Percentiles rank a stretch among this genome's conserved stretches.
phyloP scores from a whole-genome alignment of 192 early-diverging fungal genomes.

The Coemansia sp. region DNA sequence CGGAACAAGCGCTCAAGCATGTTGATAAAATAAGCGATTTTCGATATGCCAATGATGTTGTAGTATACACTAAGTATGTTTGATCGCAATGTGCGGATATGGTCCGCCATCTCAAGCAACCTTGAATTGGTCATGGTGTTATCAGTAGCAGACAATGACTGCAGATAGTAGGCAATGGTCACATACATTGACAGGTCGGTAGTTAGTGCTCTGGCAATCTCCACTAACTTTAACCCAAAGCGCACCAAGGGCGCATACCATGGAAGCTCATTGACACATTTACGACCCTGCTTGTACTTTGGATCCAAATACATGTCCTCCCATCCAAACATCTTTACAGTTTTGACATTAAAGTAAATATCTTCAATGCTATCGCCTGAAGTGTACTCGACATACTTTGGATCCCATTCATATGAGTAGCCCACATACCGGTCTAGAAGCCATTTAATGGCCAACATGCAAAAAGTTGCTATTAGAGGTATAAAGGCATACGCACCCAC shows the following conservation, averaged over 20 bases:
- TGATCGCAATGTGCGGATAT: background rate
- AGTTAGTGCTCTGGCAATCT: background rate
- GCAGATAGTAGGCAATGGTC: background rate
- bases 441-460: background rate
- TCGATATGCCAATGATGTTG: background rate
- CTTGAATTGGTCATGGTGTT: background rate
- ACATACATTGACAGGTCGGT: background rate
- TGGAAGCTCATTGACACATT: background rate
- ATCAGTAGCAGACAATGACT: background rate
- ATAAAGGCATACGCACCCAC: background rate
- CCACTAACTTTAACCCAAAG: background rate
- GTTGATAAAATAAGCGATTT: background rate
- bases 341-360: background rate
- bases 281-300: background rate
- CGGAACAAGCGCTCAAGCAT: background rate
- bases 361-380: background rate
- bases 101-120: background rate
- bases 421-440: background rate
- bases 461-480: background rate
- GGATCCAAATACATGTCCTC: background rate
- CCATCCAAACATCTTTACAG: slow-evolving; percentile 7
- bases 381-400: background rate
- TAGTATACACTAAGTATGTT: background rate
- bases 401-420: background rate
- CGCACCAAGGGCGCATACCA: background rate